phyloP scores from a whole-genome alignment of 768 basidiomycete genomes.

The Kockovaella imperatae region DNA sequence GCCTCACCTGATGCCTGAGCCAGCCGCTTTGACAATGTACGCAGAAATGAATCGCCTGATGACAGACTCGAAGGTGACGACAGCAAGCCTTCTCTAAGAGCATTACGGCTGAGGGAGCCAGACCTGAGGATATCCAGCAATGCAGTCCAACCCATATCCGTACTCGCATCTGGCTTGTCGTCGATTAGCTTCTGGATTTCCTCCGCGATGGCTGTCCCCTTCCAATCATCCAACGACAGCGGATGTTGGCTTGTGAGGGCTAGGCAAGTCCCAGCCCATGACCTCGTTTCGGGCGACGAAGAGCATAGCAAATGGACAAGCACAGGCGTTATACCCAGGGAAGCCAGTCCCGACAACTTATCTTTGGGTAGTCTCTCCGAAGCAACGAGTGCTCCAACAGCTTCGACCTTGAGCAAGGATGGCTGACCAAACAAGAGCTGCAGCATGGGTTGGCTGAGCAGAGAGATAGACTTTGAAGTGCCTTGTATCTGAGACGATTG shows the following conservation, averaged over 20 bases:
- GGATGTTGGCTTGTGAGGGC: slow-evolving; percentile 17
- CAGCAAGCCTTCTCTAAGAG: slow-evolving; percentile 26
- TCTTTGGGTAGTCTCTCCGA: slow-evolving; percentile 7
- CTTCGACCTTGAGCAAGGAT: slow-evolving; percentile 10
- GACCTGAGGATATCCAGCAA: slow-evolving; percentile 12
- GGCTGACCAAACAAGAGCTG: slow-evolving; percentile 35
- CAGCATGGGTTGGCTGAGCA: slow-evolving; percentile 16
- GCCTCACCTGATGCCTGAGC: slow-evolving; percentile 5
- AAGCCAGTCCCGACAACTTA: background rate
- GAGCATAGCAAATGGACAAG: slow-evolving; percentile 18
- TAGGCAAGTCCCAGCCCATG: slow-evolving; percentile 25
- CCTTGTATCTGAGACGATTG: slow-evolving; percentile 20
- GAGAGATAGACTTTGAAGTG: slow-evolving; percentile 2
- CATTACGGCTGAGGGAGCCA: slow-evolving; percentile 12
- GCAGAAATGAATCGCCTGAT: slow-evolving; percentile 4
- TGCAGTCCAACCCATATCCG: slow-evolving; percentile 10
- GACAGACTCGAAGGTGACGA: slow-evolving; percentile 13
- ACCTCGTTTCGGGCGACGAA: background rate
- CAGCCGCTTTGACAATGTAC: background rate
- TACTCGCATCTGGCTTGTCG: background rate
- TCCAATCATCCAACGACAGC: slow-evolving; percentile 26
- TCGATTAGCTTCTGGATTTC: slow-evolving; percentile 20
- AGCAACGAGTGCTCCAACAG: slow-evolving; percentile 8
- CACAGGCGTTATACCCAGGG: slow-evolving; percentile 13
- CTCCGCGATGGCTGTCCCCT: slow-evolving; percentile 19